phyloP scores from a whole-genome alignment of 2,329 filamentous ascomycete species.

The Xylaria digitata region DNA sequence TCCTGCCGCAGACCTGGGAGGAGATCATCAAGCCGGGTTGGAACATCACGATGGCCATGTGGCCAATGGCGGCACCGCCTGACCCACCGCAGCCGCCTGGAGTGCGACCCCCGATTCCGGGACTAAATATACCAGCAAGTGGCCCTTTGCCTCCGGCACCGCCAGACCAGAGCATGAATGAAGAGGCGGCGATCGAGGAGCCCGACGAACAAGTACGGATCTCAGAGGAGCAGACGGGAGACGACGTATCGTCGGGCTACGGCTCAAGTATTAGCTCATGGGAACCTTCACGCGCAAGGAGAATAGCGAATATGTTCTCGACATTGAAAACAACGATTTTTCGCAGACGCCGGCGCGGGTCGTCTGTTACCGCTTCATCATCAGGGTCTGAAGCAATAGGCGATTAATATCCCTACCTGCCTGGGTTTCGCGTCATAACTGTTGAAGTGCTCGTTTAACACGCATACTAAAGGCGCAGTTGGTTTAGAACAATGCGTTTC shows the following conservation, averaged over 20 bases:
- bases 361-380: conserved; percentile 6
- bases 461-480: not conserved
- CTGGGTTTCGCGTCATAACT: not conserved
- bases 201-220: not conserved
- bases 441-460: not conserved
- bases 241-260: conserved; percentile 8
- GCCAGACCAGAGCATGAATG: not conserved
- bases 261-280: not conserved
- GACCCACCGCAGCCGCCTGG: not conserved
- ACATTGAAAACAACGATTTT: conserved; percentile 24
- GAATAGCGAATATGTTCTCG: conserved; percentile 25
- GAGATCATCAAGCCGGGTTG: conserved; percentile 80
- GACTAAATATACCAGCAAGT: not conserved
- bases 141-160: not conserved
- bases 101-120: not conserved
- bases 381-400: not conserved
- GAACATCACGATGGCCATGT: conserved; percentile 73
- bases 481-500: not conserved
- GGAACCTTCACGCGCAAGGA: conserved; percentile 12
- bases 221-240: not conserved
- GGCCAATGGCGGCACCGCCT: conserved; percentile 54
- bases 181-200: not conserved
- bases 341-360: conserved; percentile 22
- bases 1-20: conserved; percentile 82
- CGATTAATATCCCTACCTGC: not conserved